phyloP scores from a whole-genome alignment of 2,329 filamentous ascomycete species.

The Aspergillus pseudotamarii region DNA sequence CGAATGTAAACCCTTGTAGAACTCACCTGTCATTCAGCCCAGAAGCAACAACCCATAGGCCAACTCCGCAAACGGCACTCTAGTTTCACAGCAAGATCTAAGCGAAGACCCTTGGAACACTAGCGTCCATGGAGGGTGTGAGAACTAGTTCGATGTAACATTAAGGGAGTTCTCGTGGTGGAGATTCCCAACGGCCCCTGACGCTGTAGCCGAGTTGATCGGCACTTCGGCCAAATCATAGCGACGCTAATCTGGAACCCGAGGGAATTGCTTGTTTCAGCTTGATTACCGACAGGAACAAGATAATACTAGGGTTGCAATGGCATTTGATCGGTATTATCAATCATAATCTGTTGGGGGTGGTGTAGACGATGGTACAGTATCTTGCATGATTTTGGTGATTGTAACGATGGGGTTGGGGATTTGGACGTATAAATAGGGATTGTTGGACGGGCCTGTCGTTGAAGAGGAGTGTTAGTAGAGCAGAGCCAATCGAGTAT shows the following conservation, averaged over 20 bases:
- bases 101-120: neutral
- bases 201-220: neutral
- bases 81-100: neutral
- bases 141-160: neutral
- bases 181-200: neutral
- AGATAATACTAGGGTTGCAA: neutral
- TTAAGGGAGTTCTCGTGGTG: neutral
- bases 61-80: neutral
- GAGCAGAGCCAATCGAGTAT: neutral
- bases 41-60: neutral
- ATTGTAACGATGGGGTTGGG: neutral
- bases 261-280: neutral
- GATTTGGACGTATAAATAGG: neutral
- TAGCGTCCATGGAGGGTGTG: neutral
- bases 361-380: neutral
- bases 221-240: neutral
- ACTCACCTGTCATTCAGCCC: neutral
- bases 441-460: neutral
- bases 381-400: neutral
- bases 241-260: neutral
- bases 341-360: neutral
- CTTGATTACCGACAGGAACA: neutral
- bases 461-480: neutral
- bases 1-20: too few species aligned
- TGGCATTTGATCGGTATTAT: neutral